Base-by-base conservation (phyloP, 169 alveolate species). In the Eimeria falciformis region DNA sequence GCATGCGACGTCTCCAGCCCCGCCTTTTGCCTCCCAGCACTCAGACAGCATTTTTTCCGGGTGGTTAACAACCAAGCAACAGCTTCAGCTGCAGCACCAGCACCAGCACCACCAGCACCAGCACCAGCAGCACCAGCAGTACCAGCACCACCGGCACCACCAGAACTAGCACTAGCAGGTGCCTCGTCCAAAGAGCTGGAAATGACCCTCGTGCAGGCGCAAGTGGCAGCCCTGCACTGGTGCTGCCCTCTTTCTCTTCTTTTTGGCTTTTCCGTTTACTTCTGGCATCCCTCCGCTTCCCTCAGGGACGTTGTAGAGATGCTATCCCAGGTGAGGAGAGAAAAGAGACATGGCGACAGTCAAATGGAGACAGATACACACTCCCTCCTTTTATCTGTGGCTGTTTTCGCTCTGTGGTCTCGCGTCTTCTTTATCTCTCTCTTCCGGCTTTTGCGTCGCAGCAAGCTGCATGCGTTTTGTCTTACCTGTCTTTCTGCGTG, bases 1-100 rank as follows among this genome's bases (percentile, higher is more conserved):
- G 88, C 53, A 4, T 50, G 68, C 93, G 90, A 68, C 14, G 93
- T 45, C 84, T 82, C 88, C 53, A 27, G n/a, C 37, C 89, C 89
- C 9, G 21, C 56, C 75, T 81, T 81, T 56, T 81, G 89, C 53
- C 89, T 81, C 25, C 89, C 71, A 40, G 56, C 33, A 37, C 85
- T 66, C 25, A 21, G 73, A 73, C 90, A 53, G 53, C 93, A 40
- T 43, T 82, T 73, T 43, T 83, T 7, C 29, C 62, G 29, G 71
- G 43, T 2, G 3, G 47, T 53, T 12, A 69, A 25, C 77, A 27
- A 27, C 40, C 23, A 46, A 29, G 50, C 14, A 25, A 50, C 23
- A 29, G 47, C 43, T 5, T 77, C 5, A n/a, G 62, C 45, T n/a
- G 78, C 79, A 33, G 29, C 43, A 43, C 27, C 43, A 4, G 43